A percentile compares a stretch with the other conserved stretches of the same genome.
Evolutionary conservation across 2,329 filamentous ascomycete species (phyloP).

Genomic region (Xylaria sp.): DNA sequence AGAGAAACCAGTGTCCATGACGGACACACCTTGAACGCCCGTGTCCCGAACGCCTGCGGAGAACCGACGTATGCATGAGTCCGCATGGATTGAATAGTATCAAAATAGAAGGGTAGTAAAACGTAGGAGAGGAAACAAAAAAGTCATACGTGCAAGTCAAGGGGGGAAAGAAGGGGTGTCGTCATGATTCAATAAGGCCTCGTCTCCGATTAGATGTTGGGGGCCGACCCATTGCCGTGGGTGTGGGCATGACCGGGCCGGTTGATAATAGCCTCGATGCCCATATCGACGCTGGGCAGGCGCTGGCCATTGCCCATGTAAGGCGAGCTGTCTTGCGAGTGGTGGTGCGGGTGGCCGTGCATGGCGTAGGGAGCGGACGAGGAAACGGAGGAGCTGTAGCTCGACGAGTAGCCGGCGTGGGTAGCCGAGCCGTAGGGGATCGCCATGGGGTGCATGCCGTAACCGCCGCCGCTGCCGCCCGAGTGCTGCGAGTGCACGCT

Average conservation of each 20-base stretch:
- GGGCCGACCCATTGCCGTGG: constrained; percentile 18
- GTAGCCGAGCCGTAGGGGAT: constrained; percentile 21
- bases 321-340: constrained; percentile 50
- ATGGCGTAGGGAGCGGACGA: constrained; percentile 43
- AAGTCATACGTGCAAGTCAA: constrained; percentile 13
- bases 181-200: not conserved
- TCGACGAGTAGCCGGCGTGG: constrained; percentile 41
- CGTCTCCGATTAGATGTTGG: constrained; percentile 22
- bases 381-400: constrained; percentile 61
- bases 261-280: constrained; percentile 65
- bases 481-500: constrained; percentile 46
- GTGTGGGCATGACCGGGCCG: constrained; percentile 43
- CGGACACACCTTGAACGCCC: constrained; percentile 12
- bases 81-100: not conserved
- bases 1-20: not conserved
- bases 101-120: constrained; percentile 2
- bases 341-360: constrained; percentile 42
- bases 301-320: constrained; percentile 55
- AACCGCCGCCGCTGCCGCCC: constrained; percentile 27
- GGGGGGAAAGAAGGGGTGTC: not conserved
- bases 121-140: not conserved
- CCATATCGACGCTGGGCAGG: constrained; percentile 64
- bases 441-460: constrained; percentile 34
- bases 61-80: constrained; percentile 14
- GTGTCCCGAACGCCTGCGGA: constrained; percentile 6